Base-by-base conservation (phyloP, 1,139 yeast species). In the Trichomonascaceae sp. region DNA sequence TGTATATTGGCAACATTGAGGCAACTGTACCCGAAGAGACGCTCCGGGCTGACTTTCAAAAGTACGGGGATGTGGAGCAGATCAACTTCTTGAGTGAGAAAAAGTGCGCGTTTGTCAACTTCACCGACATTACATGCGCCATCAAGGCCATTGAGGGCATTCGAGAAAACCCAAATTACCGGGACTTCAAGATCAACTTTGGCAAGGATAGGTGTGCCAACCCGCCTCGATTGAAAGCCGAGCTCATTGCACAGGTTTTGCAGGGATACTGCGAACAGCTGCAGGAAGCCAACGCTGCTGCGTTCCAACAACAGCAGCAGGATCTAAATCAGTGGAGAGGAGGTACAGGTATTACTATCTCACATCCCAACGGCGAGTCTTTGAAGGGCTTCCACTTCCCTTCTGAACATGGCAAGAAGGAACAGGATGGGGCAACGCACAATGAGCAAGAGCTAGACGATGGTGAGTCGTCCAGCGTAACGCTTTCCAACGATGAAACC, bases 191-290 rank as follows among this genome's bases (percentile, higher is more conserved):
- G 50, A 76, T 85, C 43, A 76, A 80, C 46, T 85, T 77, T 57
- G 97, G 97, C 38, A 89, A 89, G 56, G 96, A 85, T 56, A 69
- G 98, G 50, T 89, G 97, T 59, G 96, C 93, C 18, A 82, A 84
- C 52, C 73, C 76, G 36, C 82, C 84, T 26, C 45, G 59, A 13
- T 38, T 34, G 11, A 20, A 20, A 6, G 9, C 6, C 6, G 23
- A 20, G 9, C 9, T 20, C 23, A 8, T 20, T 6, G 11, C 6
- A 8, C 9, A 20, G 6, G 11, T 17, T 9, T 16, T 27, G 17
- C 29, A 29, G 26, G 30, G 25, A 15, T 22, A 28, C 16, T 27
- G 29, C 26, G 29, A 15, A 31, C 40, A 16, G 15, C 37, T 27
- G 28, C 40, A 16, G 13, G n/a, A n/a, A n/a, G n/a, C n/a, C n/a